Base-by-base conservation (phyloP, 306 rosid genomes). In the Begonia loranthoides region DNA sequence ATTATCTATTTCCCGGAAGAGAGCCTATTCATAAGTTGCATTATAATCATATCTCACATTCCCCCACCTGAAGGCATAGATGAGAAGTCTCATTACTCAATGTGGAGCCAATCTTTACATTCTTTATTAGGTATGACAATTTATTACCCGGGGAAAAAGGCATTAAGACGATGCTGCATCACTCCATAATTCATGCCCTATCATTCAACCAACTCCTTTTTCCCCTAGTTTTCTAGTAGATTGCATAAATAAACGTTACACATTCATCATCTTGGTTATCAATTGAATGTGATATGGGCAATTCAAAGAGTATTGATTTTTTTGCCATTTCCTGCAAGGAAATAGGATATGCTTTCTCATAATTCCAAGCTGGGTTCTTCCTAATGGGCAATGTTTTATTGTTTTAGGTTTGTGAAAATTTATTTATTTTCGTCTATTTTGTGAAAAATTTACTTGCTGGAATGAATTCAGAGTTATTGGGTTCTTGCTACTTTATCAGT, bases 21-120 rank as follows among this genome's bases (percentile, higher is more conserved):
- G 87, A 80, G 58, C 55, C 57, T 54, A 66, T 78, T 67, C 70
- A 33, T 70, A 80, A 76, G 50, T 48, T 82, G 17, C 68, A 85
- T 70, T 80, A 66, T 63, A 51, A 51, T 66, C 53, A 49, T 90
- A 52, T 80, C 82, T 12, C 71, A 53, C 43, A 61, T 80, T n/a
- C 81, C 87, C 12, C 54, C 71, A 52, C 51, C 68, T 64, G 83
- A 74, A 70, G 67, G 66, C 63, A 66, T 68, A 1, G 78, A 66
- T 57, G 70, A 70, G 46, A 71, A 61, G 52, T 72, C 78, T 45
- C 74, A 67, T 65, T 36, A 54, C 13, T 80, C 84, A 39, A 74
- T 80, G 84, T 90, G 95, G 95, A 66, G 72, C 63, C 64, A 50
- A 61, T 68, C 94, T 73, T 84, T 94, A 84, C 61, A 70, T 51